Evolutionary conservation across 1,284 basidiomycete species (phyloP), one percentile per base, ranked within the genome.

Genomic region (Sanghuangporus sanghuang): DNA sequence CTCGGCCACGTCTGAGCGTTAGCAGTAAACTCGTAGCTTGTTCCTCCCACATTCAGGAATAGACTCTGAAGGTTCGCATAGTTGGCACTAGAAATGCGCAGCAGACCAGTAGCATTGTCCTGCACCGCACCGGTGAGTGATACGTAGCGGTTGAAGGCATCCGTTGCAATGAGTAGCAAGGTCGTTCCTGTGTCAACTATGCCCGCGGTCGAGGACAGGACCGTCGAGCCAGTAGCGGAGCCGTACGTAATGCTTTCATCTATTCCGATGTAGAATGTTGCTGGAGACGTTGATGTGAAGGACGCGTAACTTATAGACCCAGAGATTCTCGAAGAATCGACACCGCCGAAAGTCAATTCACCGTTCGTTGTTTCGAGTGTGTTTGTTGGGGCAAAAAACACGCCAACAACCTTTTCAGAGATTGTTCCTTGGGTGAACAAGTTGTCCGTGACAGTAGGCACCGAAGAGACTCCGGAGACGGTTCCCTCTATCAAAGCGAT

Each of bases 231-330:
- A 4, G 27, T 32, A 32, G n/a, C n/a, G n/a, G 40, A 35, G 21
- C 72, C 71, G 53, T 75, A 74, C 12, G 68, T 69, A 50, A 74
- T 68, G 1, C 63, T 63, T 64, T 72, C 72, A 65, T 76, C 69
- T 54, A 77, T 72, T 35, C 75, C 76, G 75, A 75, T 76, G 66
- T 71, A 76, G 12, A 68, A 38, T 32, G 49, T 68, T 9, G 75
- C 69, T 2, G 74, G 73, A 2, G 66, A 69, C 0, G 69, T 67
- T 4, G 62, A 39, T 14, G 69, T 57, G 59, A 65, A 36, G 48
- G 57, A 59, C 48, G 52, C 32, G 52, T 46, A 66, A 7, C 11
- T 50, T 12, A 66, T 44, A n/a, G 21, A n/a, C 5, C 69, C 67
- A 9, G 67, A 68, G 57, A 67, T 66, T 56, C 67, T 68, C 61